These are phyloP conservation scores for Prunus campanulata DNA, from an alignment of 306 rosid genomes.

Conservation along the genomic window DNA sequence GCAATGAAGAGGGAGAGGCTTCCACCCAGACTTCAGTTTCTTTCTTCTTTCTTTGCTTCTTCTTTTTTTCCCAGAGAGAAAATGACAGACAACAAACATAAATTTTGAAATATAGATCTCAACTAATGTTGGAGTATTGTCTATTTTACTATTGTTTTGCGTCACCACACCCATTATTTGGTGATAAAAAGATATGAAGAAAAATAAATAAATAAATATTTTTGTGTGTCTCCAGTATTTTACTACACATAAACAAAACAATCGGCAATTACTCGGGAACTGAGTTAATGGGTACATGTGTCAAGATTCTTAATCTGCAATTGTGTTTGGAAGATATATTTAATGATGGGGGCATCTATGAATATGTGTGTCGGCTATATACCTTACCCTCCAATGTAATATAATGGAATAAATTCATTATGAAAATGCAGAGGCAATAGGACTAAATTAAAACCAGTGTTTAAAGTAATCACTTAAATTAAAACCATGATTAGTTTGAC, in stretches of 20 bases:
- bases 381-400: slow-evolving; percentile 44
- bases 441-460: slow-evolving; percentile 21
- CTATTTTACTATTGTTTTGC: neutral
- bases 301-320: slow-evolving; percentile 21
- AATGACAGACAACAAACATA: neutral
- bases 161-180: neutral
- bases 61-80: too few relatives aligned
- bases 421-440: slow-evolving; percentile 32
- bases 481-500: slow-evolving; percentile 51
- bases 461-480: slow-evolving; percentile 26
- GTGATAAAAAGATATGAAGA: neutral
- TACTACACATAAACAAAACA: neutral
- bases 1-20: neutral
- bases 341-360: slow-evolving; percentile 41
- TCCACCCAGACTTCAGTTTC: neutral
- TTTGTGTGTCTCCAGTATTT: neutral
- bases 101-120: neutral
- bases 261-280: slow-evolving; percentile 17
- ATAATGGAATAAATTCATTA: slow-evolving; percentile 14
- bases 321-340: slow-evolving; percentile 24
- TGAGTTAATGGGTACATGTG: slow-evolving; percentile 23
- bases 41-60: too few relatives aligned
- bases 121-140: neutral
- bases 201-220: too few relatives aligned
- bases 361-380: slow-evolving; percentile 48